These are phyloP conservation scores for Crataegus laevigata DNA, from an alignment of 306 rosid genomes.

Conservation along the genomic window DNA sequence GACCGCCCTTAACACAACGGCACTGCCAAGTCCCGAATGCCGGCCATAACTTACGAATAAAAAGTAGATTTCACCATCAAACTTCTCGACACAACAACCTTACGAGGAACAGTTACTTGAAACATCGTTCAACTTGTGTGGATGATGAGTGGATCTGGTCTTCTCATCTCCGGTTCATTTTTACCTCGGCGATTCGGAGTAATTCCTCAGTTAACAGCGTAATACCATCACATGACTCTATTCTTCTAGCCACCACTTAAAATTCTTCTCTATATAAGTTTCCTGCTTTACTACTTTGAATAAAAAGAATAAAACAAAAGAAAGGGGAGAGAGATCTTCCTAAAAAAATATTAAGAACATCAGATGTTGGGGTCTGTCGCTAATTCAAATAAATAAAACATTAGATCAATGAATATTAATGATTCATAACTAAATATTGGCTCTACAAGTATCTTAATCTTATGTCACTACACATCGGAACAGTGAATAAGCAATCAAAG, in stretches of 20 bases:
- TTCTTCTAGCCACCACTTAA: too few species aligned
- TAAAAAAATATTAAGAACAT: not conserved
- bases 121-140: not conserved
- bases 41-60: too few species aligned
- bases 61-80: too few species aligned
- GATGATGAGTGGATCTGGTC: not conserved
- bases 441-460: not conserved
- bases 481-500: constrained; percentile 6
- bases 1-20: too few species aligned
- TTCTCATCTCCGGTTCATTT: not conserved
- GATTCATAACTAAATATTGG: not conserved
- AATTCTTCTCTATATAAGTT: not conserved
- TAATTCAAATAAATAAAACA: not conserved
- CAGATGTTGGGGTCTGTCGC: not conserved
- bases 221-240: too few species aligned
- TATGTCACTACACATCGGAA: not conserved
- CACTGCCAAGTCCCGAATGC: too few species aligned
- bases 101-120: not conserved
- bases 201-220: not conserved
- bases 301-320: not conserved
- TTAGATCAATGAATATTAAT: too few species aligned
- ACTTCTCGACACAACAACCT: too few species aligned
- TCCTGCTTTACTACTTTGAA: not conserved
- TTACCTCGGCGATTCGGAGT: not conserved
- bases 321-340: not conserved